These are phyloP conservation scores for Metschnikowia kunwiensis DNA, from an alignment of 805 yeast genomes.

Conservation along the genomic window DNA sequence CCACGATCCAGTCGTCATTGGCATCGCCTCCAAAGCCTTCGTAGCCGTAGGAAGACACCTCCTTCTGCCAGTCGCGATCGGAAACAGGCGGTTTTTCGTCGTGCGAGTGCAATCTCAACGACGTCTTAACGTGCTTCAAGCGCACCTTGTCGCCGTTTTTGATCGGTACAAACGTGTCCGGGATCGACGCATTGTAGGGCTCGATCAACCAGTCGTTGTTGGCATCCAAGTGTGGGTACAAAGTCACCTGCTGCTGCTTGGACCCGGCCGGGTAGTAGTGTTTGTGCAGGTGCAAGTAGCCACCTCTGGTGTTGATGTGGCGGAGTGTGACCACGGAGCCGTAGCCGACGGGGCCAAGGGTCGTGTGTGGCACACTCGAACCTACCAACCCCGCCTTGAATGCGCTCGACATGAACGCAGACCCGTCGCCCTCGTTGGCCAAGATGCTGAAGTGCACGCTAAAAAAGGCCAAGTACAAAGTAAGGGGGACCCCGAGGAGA, in stretches of 20 bases:
- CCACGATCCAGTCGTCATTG: slow-evolving; percentile 78
- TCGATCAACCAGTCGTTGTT: slow-evolving; percentile 75
- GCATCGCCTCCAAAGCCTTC: slow-evolving; percentile 79
- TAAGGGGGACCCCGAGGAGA: slow-evolving; percentile 56
- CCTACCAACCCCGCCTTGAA: slow-evolving; percentile 64
- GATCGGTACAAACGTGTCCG: slow-evolving; percentile 60
- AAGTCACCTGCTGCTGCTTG: slow-evolving; percentile 77
- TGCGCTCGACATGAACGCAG: slow-evolving; percentile 68
- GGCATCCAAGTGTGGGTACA: slow-evolving; percentile 73
- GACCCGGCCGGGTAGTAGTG: slow-evolving; percentile 74
- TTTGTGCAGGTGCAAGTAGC: slow-evolving; percentile 79
- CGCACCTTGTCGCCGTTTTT: slow-evolving; percentile 69
- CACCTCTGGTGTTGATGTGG: slow-evolving; percentile 71
- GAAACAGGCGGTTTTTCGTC: slow-evolving; percentile 78
- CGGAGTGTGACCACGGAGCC: slow-evolving; percentile 65
- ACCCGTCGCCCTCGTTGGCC: slow-evolving; percentile 63
- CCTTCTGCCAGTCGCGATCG: slow-evolving; percentile 81
- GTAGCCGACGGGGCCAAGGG: slow-evolving; percentile 67
- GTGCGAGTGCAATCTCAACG: slow-evolving; percentile 75
- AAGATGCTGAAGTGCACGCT: slow-evolving; percentile 60
- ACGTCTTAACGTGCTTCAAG: slow-evolving; percentile 55
- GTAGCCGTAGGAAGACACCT: slow-evolving; percentile 72
- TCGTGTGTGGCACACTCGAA: slow-evolving; percentile 55
- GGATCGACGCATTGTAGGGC: slow-evolving; percentile 57
- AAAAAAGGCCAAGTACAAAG: slow-evolving; percentile 57